These are phyloP conservation scores for Endoconidiophora laricicola DNA, from an alignment of 2,329 filamentous ascomycete genomes.

Conservation along the genomic window DNA sequence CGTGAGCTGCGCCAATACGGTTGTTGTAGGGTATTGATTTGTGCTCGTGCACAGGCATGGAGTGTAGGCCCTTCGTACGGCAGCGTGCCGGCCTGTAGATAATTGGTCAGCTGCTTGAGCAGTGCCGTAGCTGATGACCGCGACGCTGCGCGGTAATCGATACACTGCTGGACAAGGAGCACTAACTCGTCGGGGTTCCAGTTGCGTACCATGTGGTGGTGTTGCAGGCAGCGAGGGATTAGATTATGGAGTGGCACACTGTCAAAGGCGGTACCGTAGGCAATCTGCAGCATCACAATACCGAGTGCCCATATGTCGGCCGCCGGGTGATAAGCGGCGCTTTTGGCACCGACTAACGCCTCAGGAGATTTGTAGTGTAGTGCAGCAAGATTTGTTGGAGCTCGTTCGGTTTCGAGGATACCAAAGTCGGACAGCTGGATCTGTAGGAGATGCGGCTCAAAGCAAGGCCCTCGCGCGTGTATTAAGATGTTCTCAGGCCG, in stretches of 20 bases:
- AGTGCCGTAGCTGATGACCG: neutral
- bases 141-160: neutral
- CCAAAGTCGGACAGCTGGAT: slow-evolving; percentile 8
- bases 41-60: neutral
- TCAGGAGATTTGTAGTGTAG: slow-evolving; percentile 4
- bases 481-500: slow-evolving; percentile 6
- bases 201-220: slow-evolving; percentile 1
- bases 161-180: slow-evolving; percentile 1
- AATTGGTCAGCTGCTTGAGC: neutral
- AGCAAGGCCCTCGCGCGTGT: neutral
- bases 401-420: slow-evolving; percentile 3
- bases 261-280: neutral
- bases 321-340: neutral
- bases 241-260: neutral
- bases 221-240: neutral
- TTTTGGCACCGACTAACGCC: neutral
- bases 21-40: neutral
- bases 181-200: slow-evolving; percentile 4
- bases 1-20: no score
- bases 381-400: neutral
- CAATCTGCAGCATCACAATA: neutral
- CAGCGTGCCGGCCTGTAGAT: neutral
- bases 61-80: neutral
- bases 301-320: slow-evolving; percentile 4
- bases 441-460: neutral